A percentile compares a stretch with the other conserved stretches of the same genome.
Evolutionary conservation across 148 eudicot species (phyloP).

Genomic region (Vaccinium corymbosum): DNA sequence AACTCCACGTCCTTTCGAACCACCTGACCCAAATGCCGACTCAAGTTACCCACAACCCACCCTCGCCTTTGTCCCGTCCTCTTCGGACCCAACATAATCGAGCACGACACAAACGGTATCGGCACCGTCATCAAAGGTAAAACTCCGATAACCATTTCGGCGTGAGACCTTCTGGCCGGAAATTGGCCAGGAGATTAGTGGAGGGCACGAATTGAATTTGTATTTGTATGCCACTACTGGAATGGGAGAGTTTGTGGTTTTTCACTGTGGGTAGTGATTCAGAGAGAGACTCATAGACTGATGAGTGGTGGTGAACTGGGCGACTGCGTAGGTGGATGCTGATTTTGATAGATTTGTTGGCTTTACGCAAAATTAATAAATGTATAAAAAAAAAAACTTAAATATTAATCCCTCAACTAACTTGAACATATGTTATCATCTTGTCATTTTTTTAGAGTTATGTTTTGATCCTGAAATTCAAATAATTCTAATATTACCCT

Average conservation of each 20-base stretch:
- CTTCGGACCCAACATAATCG: not conserved
- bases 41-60: slow-evolving; percentile 31
- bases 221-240: not conserved
- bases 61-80: not conserved
- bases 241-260: not conserved
- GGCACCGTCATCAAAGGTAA: not conserved
- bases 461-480: too few species aligned
- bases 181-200: not conserved
- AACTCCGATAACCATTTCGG: not conserved
- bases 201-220: not conserved
- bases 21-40: slow-evolving; percentile 40
- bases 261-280: not conserved
- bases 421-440: too few species aligned
- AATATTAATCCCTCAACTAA: too few species aligned
- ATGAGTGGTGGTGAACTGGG: not conserved
- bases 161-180: not conserved
- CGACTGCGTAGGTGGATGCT: not conserved
- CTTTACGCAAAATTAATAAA: too few species aligned
- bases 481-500: too few species aligned
- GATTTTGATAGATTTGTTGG: not conserved
- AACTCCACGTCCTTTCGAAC: slow-evolving; percentile 62
- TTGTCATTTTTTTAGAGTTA: too few species aligned
- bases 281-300: not conserved
- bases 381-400: too few species aligned
- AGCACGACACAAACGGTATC: slow-evolving; percentile 7